phyloP scores from a whole-genome alignment of 2,329 filamentous ascomycete species.

The Fusarium sterilihyphosum region DNA sequence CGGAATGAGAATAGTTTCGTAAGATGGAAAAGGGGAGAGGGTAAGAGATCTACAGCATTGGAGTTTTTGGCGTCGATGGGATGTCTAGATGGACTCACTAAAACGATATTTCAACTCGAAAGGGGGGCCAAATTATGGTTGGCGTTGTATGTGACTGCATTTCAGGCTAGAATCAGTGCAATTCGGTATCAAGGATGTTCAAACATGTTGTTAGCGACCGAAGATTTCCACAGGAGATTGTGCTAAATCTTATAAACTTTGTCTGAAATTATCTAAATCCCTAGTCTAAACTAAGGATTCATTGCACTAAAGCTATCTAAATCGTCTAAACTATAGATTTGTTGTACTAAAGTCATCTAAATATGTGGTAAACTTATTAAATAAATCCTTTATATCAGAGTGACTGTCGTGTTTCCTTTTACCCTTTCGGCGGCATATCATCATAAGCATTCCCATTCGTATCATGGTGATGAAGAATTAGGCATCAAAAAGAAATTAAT shows the following conservation, averaged over 20 bases:
- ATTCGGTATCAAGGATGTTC: background rate
- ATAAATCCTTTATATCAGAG: background rate
- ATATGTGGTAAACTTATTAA: background rate
- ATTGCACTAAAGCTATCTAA: background rate
- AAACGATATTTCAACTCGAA: conserved; percentile 1
- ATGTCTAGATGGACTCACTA: conserved; percentile 2
- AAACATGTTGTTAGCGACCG: too few species aligned
- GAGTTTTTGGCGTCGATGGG: conserved; percentile 33
- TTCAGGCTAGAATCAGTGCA: background rate
- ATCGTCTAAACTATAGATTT: background rate
- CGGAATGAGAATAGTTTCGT: conserved; percentile 46
- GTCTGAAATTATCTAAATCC: background rate
- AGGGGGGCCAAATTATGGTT: background rate
- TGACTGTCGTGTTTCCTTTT: background rate
- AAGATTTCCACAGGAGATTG: background rate
- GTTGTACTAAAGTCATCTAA: background rate
- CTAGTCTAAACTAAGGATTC: too few species aligned
- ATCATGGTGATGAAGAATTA: background rate
- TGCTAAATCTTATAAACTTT: background rate
- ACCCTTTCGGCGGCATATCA: background rate
- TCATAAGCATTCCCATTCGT: background rate
- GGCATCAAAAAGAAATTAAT: background rate
- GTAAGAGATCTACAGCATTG: conserved; percentile 20
- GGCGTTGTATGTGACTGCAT: background rate
- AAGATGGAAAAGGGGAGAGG: background rate